Evolutionary conservation across 2,329 filamentous ascomycete species (phyloP).

Genomic region (Stagonosporopsis chrysanthemi): DNA sequence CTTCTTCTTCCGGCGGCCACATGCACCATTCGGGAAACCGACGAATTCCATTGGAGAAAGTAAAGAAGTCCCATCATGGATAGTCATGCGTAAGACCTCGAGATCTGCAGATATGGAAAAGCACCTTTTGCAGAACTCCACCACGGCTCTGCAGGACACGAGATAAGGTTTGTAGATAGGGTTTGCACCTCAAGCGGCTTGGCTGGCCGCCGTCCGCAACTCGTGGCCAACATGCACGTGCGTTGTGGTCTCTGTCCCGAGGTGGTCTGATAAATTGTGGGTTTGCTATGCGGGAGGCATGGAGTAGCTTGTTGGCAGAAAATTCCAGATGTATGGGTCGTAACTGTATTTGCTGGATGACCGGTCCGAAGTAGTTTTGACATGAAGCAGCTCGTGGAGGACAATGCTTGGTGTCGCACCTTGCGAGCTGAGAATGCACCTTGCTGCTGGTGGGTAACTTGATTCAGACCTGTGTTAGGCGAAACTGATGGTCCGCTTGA

Average conservation of each 20-base stretch:
- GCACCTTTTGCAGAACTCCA: constrained; percentile 1
- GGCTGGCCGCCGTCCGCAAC: constrained; percentile 11
- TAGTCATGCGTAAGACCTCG: background rate
- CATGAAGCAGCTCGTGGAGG: background rate
- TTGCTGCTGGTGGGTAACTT: background rate
- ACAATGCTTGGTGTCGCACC: background rate
- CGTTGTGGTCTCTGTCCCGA: constrained; percentile 1
- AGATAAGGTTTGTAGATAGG: constrained; percentile 15
- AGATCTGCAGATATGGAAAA: background rate
- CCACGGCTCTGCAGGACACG: constrained; percentile 2
- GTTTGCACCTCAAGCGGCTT: constrained; percentile 7
- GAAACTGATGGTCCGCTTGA: background rate
- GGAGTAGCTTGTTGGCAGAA: constrained; percentile 12
- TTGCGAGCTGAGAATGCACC: background rate
- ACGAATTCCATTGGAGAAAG: background rate
- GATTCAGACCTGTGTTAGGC: background rate
- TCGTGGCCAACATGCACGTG: constrained; percentile 11
- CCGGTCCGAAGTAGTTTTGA: constrained; percentile 5
- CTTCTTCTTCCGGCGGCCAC: background rate
- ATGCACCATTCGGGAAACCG: background rate
- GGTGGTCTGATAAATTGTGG: constrained; percentile 4
- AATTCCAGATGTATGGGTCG: background rate
- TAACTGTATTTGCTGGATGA: constrained; percentile 1
- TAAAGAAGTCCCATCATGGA: background rate
- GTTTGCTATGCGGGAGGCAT: constrained; percentile 1